Evolutionary conservation across 371 early-diverging fungal genomes (phyloP).

Genomic region (Dichotomocladium elegans): DNA sequence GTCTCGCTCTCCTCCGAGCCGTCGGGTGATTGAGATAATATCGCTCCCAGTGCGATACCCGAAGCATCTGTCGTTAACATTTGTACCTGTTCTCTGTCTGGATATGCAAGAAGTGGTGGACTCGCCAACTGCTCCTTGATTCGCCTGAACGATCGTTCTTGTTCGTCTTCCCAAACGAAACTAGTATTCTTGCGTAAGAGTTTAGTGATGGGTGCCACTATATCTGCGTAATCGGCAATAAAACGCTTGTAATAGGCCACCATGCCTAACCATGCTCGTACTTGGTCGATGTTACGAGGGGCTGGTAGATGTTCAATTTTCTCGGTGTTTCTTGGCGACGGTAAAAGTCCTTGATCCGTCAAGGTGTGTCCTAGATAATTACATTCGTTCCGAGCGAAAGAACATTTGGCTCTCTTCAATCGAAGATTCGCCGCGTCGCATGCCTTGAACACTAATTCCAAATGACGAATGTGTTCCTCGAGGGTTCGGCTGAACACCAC

Average conservation of each 20-base stretch:
- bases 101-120: constrained; percentile 8
- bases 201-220: constrained; percentile 7
- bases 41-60: constrained; percentile 20
- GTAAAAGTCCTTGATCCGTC: constrained; percentile 13
- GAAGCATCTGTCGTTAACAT: constrained; percentile 12
- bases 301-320: not conserved
- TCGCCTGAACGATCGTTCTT: constrained; percentile 17
- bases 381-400: not conserved
- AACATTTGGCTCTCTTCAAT: constrained; percentile 20
- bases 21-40: constrained; percentile 22
- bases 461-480: constrained; percentile 36
- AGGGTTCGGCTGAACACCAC: constrained; percentile 25
- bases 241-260: constrained; percentile 29
- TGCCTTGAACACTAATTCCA: constrained; percentile 26
- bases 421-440: constrained; percentile 21
- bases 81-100: constrained; percentile 12
- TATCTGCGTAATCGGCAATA: constrained; percentile 15
- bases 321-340: not conserved
- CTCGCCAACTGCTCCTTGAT: too few relatives aligned
- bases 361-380: constrained; percentile 32
- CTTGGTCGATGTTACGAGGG: constrained; percentile 7
- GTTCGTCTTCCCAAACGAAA: constrained; percentile 8
- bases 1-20: constrained; percentile 8
- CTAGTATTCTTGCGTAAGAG: constrained; percentile 10
- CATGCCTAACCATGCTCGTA: constrained; percentile 22